Base-by-base conservation (phyloP, 768 basidiomycete species). In the Tylopilus felleus region DNA sequence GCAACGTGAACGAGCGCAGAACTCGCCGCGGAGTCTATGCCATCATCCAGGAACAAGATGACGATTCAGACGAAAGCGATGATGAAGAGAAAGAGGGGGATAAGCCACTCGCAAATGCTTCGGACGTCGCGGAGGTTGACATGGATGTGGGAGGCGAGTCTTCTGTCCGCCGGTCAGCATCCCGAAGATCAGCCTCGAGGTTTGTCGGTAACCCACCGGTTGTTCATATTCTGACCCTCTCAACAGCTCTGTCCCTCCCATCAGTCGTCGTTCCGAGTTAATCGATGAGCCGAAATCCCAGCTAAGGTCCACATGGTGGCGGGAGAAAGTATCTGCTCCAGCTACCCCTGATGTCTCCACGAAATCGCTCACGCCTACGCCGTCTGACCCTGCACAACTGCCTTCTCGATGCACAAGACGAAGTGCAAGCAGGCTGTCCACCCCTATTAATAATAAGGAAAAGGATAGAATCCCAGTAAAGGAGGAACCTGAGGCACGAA, bases 1-100 rank as follows among this genome's bases (percentile, higher is more conserved):
- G 84, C 51, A 88, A 92, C 61, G 71, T 90, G 56, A 86, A 92
- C 62, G 90, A 91, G 66, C 79, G 90, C 36, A 77, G 90, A 58
- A 92, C 90, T 46, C 82, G 90, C 28, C 79, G 90, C 39, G 89
- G 90, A 29, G 90, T 92, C 17, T 92, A 92, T 66, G 86, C 86
- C 27, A 80, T 88, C 38, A 71, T 85, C 57, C 76, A 78, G 57
- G 77, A 81, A 56, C 76, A 78, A 54, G 80, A 78, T 51, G 79
- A 83, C 21, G 81, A 82, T 47, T 81, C 80, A 38, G 85, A 86
- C 57, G 81, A 82, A 53, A 81, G 80, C 54, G 80, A 84, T 23
- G 81, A 81, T 45, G 80, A 82, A 51, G 69, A 71, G 36, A 74
- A 70, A 39, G 81, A 78, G 39, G 78, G 75, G 49, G 73, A 77